Percentiles rank a stretch among this genome's conserved stretches.
These are phyloP conservation scores for Verticillium isaacii DNA, from an alignment of 2,329 filamentous ascomycete species.

Conservation along the genomic window DNA sequence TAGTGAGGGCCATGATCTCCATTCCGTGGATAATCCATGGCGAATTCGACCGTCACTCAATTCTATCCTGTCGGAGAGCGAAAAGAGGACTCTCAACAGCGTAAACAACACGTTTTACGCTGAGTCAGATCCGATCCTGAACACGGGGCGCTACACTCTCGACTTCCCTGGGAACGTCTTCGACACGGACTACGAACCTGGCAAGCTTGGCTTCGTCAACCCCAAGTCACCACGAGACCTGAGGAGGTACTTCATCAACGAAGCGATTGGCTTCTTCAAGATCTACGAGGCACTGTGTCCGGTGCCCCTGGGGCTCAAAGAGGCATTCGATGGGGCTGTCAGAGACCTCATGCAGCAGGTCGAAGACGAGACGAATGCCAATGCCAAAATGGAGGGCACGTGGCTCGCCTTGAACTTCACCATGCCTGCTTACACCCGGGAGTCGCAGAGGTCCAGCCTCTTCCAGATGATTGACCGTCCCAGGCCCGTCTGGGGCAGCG, in stretches of 20 bases:
- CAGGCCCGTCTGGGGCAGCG: neutral
- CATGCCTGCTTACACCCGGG: conserved; percentile 3
- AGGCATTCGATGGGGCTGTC: neutral
- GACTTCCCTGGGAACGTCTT: neutral
- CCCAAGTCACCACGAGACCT: neutral
- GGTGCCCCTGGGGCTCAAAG: neutral
- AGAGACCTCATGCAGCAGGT: neutral
- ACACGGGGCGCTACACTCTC: neutral
- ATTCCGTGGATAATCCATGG: neutral
- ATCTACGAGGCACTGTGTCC: neutral
- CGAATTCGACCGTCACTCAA: too few relatives aligned
- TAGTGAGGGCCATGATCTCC: neutral
- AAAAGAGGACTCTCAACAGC: too few relatives aligned
- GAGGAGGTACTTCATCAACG: neutral
- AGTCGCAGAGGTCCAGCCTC: neutral
- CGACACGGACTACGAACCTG: neutral
- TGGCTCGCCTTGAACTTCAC: conserved; percentile 7
- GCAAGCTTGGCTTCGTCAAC: neutral
- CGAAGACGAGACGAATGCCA: neutral
- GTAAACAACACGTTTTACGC: neutral
- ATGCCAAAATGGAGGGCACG: neutral
- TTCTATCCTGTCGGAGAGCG: too few relatives aligned
- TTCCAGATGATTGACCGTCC: neutral
- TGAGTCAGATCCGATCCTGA: neutral
- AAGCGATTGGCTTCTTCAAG: neutral